A percentile compares a stretch with the other conserved stretches of the same genome.
Conservation (phyloP, 257 asterid species). For the Gardenia jasminoides region DNA sequence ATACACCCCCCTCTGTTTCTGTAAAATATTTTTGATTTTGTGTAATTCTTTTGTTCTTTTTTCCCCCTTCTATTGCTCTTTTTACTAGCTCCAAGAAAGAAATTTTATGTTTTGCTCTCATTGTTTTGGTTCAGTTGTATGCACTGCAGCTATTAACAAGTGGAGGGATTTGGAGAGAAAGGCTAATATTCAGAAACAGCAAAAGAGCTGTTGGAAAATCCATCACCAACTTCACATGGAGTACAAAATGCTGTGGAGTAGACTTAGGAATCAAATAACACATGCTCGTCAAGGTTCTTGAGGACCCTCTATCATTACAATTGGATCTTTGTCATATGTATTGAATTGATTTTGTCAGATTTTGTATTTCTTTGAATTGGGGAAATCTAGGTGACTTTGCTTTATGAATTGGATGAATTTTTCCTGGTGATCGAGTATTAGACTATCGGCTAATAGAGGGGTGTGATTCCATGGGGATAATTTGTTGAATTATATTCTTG, state of each 20-base stretch:
- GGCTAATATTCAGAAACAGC: conserved; percentile 37
- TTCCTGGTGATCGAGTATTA: no score
- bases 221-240: conserved; percentile 31
- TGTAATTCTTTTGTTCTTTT: background rate
- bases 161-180: conserved; percentile 50
- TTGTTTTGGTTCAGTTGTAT: conserved; percentile 31
- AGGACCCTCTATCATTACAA: background rate
- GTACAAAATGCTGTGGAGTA: conserved; percentile 40
- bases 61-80: background rate
- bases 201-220: conserved; percentile 30
- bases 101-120: background rate
- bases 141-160: conserved; percentile 56
- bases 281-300: background rate
- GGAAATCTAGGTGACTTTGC: no score
- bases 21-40: background rate
- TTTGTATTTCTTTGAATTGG: background rate
- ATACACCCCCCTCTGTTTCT: background rate
- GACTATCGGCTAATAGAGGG: no score
- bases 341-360: background rate
- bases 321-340: background rate
- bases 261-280: background rate
- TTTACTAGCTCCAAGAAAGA: background rate
- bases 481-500: no score
- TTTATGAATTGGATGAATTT: no score
- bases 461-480: no score